Conservation (phyloP, 2,329 filamentous ascomycete species). For the Didymella sp. region DNA sequence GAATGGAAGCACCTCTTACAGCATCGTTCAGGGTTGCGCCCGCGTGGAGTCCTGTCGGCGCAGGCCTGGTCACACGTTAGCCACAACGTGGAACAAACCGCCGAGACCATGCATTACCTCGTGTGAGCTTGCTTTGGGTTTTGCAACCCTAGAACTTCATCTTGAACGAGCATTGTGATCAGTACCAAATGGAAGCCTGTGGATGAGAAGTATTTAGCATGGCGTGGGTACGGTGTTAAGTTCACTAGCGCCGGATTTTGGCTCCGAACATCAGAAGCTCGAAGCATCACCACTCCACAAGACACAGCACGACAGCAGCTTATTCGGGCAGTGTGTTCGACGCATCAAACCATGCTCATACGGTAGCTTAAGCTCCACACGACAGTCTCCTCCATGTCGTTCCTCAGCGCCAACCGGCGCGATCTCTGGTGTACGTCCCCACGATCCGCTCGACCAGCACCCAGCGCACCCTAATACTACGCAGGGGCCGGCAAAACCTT, state of each 20-base stretch:
- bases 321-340: not conserved
- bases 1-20: constrained; percentile 47
- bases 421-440: constrained; percentile 16
- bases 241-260: constrained; percentile 29
- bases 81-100: not conserved
- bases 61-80: constrained; percentile 28
- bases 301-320: not conserved
- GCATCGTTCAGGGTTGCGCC: constrained; percentile 38
- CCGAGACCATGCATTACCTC: constrained; percentile 22
- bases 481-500: constrained; percentile 22
- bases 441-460: not conserved
- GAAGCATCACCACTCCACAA: constrained; percentile 3
- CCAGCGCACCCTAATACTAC: constrained; percentile 3
- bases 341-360: constrained; percentile 3
- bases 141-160: constrained; percentile 32
- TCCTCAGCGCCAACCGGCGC: constrained; percentile 9
- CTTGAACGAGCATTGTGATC: constrained; percentile 23
- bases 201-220: not conserved
- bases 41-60: constrained; percentile 39
- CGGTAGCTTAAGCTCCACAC: constrained; percentile 1
- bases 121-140: constrained; percentile 21
- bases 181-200: not conserved
- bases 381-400: constrained; percentile 9
- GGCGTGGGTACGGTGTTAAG: constrained; percentile 24
- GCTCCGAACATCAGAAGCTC: not conserved